These are phyloP conservation scores for Monilinia laxa DNA, from an alignment of 2,329 filamentous ascomycete species.

Conservation along the genomic window DNA sequence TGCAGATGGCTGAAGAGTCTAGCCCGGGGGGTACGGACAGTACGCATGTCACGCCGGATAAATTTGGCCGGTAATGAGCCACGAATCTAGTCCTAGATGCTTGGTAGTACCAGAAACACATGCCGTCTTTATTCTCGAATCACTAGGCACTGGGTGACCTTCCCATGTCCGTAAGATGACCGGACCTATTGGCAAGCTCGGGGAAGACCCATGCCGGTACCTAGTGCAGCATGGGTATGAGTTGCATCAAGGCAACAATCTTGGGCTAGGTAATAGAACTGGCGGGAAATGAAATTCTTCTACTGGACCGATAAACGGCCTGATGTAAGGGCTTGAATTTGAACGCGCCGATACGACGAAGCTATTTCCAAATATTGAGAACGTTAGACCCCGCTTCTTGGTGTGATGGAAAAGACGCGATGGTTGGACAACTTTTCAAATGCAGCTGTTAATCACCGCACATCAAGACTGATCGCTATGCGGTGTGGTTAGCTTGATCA, in stretches of 20 bases:
- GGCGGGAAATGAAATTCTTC: not conserved
- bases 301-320: not conserved
- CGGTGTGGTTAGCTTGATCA: not conserved
- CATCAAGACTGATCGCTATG: not conserved
- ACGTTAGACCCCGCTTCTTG: conserved; percentile 6
- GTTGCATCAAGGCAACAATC: not conserved
- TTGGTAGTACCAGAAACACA: not conserved
- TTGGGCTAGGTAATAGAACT: not conserved
- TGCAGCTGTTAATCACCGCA: not conserved
- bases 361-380: not conserved
- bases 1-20: conserved; percentile 13
- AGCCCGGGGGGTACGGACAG: conserved; percentile 2
- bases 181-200: conserved; percentile 1
- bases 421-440: not conserved
- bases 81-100: conserved; percentile 5
- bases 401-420: conserved; percentile 5
- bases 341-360: not conserved
- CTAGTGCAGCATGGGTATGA: not conserved
- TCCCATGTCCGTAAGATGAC: conserved; percentile 1
- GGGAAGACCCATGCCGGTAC: not conserved
- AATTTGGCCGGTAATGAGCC: not conserved
- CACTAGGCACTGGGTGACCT: not conserved
- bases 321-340: not conserved
- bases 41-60: conserved; percentile 1
- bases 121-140: not conserved